Evolutionary conservation across 2,329 filamentous ascomycete species (phyloP).

Genomic region (Epicoccum nigrum): DNA sequence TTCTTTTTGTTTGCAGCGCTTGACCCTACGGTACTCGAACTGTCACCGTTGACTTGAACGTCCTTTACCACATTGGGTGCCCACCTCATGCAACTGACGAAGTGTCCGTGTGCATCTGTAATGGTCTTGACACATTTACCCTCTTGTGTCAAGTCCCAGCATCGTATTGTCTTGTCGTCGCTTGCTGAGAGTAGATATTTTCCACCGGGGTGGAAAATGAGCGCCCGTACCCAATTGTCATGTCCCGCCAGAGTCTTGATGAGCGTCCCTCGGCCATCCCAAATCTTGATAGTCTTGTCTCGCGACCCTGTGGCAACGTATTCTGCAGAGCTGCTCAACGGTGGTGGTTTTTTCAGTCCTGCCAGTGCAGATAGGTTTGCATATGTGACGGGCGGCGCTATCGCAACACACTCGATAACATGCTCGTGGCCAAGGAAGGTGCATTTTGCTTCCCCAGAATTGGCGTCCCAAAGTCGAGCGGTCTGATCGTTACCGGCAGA

Average conservation of each 20-base stretch:
- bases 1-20: constrained; percentile 60
- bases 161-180: constrained; percentile 90
- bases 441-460: constrained; percentile 74
- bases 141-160: constrained; percentile 92
- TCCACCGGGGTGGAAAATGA: constrained; percentile 90
- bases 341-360: constrained; percentile 81
- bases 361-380: constrained; percentile 77
- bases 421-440: constrained; percentile 88
- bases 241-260: constrained; percentile 86
- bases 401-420: constrained; percentile 80
- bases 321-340: constrained; percentile 76
- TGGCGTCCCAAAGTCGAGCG: constrained; percentile 83
- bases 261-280: constrained; percentile 83
- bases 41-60: constrained; percentile 48
- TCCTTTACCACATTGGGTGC: constrained; percentile 77
- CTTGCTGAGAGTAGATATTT: constrained; percentile 86
- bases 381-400: constrained; percentile 82
- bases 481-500: constrained; percentile 85
- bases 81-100: constrained; percentile 87
- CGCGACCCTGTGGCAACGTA: constrained; percentile 88
- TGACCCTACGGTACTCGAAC: constrained; percentile 49
- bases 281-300: constrained; percentile 89
- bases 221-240: constrained; percentile 88
- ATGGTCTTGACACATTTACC: constrained; percentile 87
- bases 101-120: constrained; percentile 78